Base-by-base conservation (phyloP, 1,284 basidiomycete species). In the Ceratobasidium sp. region DNA sequence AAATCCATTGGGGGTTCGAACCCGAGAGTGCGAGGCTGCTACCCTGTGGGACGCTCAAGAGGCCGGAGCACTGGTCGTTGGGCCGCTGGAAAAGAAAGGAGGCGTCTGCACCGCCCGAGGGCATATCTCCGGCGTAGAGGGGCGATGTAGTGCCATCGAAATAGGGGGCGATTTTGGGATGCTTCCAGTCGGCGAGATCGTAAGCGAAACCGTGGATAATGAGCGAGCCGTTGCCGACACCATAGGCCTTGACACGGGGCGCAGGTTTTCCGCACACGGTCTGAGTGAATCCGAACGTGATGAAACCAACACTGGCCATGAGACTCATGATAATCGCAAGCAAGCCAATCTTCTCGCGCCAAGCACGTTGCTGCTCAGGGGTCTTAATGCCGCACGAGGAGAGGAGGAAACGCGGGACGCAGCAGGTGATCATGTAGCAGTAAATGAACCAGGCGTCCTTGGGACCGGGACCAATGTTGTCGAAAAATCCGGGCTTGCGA, bases 271-370 rank as follows among this genome's bases (percentile, higher is more conserved):
- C 95, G 84, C 97, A 99, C 48, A 99, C 97, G 70, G 92, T 87
- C 83, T 96, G 91, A 3, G 97, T 99, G 88, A 99, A 99, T n/a
- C 98, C 97, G 86, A 99, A 99, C 1, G 97, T 99, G 84, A 99
- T 89, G 90, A 96, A 99, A 85, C 97, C 97, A 83, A 99, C 98
- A 65, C 88, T 90, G 28, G 93, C 93, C 97, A 99, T 99, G 81
- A 96, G 90, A 26, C 85, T 9, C 20, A 90, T 84, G 82, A 98
- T 95, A 85, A 99, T 90, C 80, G 88, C 87, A 77, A 99, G 87
- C 44, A 99, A 90, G 48, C 97, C 97, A 85, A 99, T 97, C 88
- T 99, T 99, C 86, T 99, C 97, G 80, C 98, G 90, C 95, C 97
- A 99, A 57, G 97, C 97, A 74, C 96, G 91, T 85, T 97, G 96